A percentile compares a stretch with the other conserved stretches of the same genome.
Conservation (phyloP, 148 eudicot species). For the Pouteria glomerata region DNA sequence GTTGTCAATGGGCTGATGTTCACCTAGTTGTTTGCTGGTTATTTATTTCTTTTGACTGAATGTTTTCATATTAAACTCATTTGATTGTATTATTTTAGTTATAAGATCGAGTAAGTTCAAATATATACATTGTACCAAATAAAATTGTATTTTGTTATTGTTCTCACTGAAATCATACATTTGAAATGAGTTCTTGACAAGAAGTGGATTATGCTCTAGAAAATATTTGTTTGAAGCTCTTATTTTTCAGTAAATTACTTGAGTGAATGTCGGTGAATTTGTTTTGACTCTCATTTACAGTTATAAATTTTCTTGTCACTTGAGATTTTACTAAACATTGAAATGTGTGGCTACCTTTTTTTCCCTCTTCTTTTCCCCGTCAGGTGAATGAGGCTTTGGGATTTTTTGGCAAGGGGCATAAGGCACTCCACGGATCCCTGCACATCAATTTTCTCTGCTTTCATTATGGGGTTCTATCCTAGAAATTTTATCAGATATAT, state of each 20-base stretch:
- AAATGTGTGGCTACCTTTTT: not conserved
- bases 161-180: not conserved
- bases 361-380: not conserved
- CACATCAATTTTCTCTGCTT: conserved; percentile 6
- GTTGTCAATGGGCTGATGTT: too few species aligned
- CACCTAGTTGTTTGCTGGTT: not conserved
- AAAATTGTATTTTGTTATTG: not conserved
- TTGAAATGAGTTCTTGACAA: not conserved
- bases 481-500: conserved; percentile 17
- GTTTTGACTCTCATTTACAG: not conserved
- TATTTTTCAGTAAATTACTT: not conserved
- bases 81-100: not conserved
- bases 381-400: conserved; percentile 21
- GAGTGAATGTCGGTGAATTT: not conserved
- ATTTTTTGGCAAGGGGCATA: conserved; percentile 6
- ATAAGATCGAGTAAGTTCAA: not conserved
- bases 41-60: not conserved
- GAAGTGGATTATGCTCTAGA: not conserved
- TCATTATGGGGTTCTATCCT: conserved; percentile 17
- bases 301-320: not conserved
- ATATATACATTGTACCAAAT: not conserved
- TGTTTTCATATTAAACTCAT: not conserved
- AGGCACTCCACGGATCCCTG: not conserved
- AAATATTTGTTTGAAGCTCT: not conserved
- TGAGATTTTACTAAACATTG: not conserved